Base-by-base conservation (phyloP, 371 early-diverging fungal genomes). In the Mucor racemosus region DNA sequence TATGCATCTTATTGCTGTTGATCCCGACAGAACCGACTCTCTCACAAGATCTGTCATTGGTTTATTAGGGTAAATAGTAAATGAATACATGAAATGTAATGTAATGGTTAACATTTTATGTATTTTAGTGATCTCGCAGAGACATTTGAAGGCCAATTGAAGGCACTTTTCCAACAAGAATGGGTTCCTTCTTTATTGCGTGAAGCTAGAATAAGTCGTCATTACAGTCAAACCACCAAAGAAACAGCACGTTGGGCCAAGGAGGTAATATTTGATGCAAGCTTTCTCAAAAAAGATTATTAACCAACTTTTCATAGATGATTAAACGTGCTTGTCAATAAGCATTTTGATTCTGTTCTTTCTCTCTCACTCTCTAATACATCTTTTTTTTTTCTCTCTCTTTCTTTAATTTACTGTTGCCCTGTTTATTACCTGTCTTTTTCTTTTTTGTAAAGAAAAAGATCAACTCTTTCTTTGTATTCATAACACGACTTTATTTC, bases 201-300 rank as follows among this genome's bases (percentile, higher is more conserved):
- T 67, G 90, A 93, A 65, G 92, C 91, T 39, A 89, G 94, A 71
- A 81, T 84, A 40, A 85, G 85, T 46, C 85, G 89, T 17, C 86
- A 86, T 65, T 79, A 79, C 62, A 77, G 86, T 33, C 71, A 75
- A 13, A 79, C 84, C 50, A 88, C 91, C 19, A 91, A 91, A 65
- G 93, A 92, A 68, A 83, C 92, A 35, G 88, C 94, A 40, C 92
- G 91, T 74, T 97, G 97, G 96, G 86, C 91, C 46, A 87, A 83
- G 75, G 86, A 83, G 73, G 82, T 84, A 71, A 69, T 59, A 41
- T 33, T 35, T 39, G 41, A 14, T 15, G 17, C 31, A 26, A 38
- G 34, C 17, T 13, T 7, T 26, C 55, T 40, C 60, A 39, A 21
- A 50, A 5, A 11, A 8, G 11, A 1, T 26, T 9, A 3, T 3